Evolutionary conservation across 495 filamentous ascomycete species (phyloP).

Genomic region (Daldinia childiae): DNA sequence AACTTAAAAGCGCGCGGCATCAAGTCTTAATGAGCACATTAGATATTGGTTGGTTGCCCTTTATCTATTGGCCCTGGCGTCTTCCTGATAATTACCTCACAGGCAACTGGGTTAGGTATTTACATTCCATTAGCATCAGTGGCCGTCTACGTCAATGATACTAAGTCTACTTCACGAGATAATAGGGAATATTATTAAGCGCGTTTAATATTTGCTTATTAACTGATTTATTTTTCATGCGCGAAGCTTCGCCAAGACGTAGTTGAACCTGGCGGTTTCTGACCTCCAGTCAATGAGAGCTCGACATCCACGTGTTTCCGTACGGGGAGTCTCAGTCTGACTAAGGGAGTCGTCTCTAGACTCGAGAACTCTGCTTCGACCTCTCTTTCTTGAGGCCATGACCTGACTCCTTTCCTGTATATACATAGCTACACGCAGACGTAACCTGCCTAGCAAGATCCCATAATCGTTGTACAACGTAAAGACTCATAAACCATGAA

Average conservation of each 20-base stretch:
- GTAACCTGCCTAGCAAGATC: constrained; percentile 1
- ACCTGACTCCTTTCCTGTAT: constrained; percentile 14
- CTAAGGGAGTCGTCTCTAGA: constrained; percentile 11
- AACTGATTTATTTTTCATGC: constrained; percentile 13
- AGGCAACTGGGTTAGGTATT: constrained; percentile 16
- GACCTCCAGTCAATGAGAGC: constrained; percentile 10
- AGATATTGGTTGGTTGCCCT: constrained; percentile 8
- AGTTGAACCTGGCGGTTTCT: constrained; percentile 9
- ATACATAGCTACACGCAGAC: constrained; percentile 17
- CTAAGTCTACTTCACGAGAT: constrained; percentile 2
- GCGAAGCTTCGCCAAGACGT: not conserved
- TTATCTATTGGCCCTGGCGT: constrained; percentile 20
- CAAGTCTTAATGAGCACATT: not conserved
- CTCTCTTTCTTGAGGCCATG: not conserved
- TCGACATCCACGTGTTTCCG: constrained; percentile 2
- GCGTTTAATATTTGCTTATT: not conserved
- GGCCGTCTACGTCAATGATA: not conserved
- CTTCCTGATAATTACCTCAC: constrained; percentile 1
- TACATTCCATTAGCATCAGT: constrained; percentile 1
- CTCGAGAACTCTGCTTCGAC: not conserved
- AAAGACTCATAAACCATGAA: constrained; percentile 29
- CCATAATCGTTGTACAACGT: constrained; percentile 18
- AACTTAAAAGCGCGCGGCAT: constrained; percentile 33
- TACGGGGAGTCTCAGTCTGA: constrained; percentile 16
- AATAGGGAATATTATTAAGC: not conserved